phyloP scores from a whole-genome alignment of 352 stramenopile genomes.

The Thalassiosira oceanica region DNA sequence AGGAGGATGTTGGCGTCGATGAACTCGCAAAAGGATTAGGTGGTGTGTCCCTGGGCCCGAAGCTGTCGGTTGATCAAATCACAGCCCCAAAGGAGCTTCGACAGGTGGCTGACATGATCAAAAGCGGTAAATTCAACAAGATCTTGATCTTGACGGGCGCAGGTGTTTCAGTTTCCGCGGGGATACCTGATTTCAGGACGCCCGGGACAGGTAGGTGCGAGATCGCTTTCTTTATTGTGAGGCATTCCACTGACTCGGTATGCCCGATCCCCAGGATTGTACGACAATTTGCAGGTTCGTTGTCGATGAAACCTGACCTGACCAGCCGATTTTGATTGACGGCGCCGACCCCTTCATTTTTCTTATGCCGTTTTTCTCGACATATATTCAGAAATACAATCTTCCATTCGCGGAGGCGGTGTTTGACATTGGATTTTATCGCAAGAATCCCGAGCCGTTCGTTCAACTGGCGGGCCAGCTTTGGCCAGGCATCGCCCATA shows the following conservation, averaged over 20 bases:
- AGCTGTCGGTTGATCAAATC: not conserved
- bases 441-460: conserved; percentile 92
- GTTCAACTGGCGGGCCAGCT: conserved; percentile 88
- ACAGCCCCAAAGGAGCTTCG: conserved; percentile 13
- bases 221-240: no score
- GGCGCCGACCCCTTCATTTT: no score
- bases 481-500: conserved; percentile 79
- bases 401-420: conserved; percentile 93
- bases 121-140: conserved; percentile 38
- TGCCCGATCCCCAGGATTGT: no score
- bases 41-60: conserved; percentile 13
- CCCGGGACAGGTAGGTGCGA: no score
- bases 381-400: conserved; percentile 85
- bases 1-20: conserved; percentile 11
- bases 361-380: no score
- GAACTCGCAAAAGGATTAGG: conserved; percentile 16
- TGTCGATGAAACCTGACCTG: no score
- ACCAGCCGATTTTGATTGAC: no score
- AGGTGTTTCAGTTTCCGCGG: conserved; percentile 91
- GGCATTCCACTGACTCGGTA: no score
- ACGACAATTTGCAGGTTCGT: no score
- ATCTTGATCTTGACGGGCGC: conserved; percentile 78
- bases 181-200: conserved; percentile 97
- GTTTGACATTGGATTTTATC: conserved; percentile 98
- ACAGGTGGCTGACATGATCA: conserved; percentile 19